Conservation (phyloP, 2,329 filamentous ascomycete species). For the Fusarium graminum region DNA sequence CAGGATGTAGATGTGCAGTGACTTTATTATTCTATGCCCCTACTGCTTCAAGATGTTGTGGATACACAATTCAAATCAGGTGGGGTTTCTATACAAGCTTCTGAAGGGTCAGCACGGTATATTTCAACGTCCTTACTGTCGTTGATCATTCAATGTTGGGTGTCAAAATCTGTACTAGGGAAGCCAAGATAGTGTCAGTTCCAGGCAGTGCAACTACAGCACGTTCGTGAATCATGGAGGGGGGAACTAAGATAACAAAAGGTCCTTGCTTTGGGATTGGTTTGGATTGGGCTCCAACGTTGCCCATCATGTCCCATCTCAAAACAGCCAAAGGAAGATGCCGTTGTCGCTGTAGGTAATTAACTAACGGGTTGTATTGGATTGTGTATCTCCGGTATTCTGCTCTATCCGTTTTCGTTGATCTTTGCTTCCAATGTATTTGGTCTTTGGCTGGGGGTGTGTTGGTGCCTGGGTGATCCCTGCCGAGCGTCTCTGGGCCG, state of each 20-base stretch:
- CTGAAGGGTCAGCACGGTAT: too few relatives aligned
- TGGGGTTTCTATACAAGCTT: too few relatives aligned
- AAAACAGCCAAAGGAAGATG: constrained; percentile 29
- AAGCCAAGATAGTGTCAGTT: background rate
- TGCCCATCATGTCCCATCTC: constrained; percentile 30
- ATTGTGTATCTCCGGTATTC: constrained; percentile 6
- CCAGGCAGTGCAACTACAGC: background rate
- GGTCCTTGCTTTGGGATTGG: constrained; percentile 6
- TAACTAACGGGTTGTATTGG: background rate
- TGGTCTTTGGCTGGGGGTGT: constrained; percentile 6
- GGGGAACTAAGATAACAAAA: background rate
- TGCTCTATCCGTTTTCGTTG: constrained; percentile 1
- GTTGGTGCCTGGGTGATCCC: constrained; percentile 28
- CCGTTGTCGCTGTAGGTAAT: constrained; percentile 12
- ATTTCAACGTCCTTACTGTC: too few relatives aligned
- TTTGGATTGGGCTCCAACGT: constrained; percentile 19
- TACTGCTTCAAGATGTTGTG: too few relatives aligned
- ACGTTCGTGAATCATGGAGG: background rate
- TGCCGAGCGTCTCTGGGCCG: constrained; percentile 8
- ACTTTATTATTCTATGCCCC: too few relatives aligned
- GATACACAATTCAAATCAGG: too few relatives aligned
- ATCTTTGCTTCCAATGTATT: background rate
- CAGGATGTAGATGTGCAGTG: too few relatives aligned
- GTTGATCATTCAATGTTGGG: too few relatives aligned
- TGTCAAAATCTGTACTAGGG: background rate